A percentile compares a stretch with the other conserved stretches of the same genome.
phyloP scores from a whole-genome alignment of 2,329 filamentous ascomycete species.

The Teratosphaeriaceae sp. region DNA sequence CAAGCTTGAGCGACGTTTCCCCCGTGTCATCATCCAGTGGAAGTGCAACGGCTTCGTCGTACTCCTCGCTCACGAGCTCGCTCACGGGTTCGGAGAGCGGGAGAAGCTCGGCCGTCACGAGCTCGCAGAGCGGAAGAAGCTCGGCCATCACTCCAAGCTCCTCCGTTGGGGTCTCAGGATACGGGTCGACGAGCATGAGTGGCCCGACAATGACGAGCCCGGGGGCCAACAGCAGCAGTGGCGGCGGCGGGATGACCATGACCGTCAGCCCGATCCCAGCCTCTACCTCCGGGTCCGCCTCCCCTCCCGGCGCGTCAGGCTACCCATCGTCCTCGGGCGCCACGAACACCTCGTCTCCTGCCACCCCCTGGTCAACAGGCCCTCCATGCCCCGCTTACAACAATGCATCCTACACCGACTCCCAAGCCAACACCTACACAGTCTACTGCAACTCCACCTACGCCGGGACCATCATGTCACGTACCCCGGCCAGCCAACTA shows the following conservation, averaged over 20 bases:
- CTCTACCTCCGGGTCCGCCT: not conserved
- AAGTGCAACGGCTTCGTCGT: no score
- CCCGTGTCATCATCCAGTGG: not conserved
- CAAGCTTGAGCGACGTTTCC: not conserved
- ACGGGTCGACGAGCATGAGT: not conserved
- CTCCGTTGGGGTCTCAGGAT: not conserved
- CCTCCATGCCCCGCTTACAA: constrained; percentile 12
- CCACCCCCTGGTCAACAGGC: constrained; percentile 1
- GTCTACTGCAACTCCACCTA: constrained; percentile 10
- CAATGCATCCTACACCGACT: constrained; percentile 12
- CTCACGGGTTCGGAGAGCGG: not conserved
- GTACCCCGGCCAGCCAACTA: constrained; percentile 1
- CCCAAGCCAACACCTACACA: constrained; percentile 6
- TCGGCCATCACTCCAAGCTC: no score
- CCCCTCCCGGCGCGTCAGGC: no score
- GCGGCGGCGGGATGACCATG: not conserved
- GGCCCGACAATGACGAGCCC: not conserved
- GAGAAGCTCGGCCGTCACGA: no score
- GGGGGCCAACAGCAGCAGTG: not conserved
- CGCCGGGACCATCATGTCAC: constrained; percentile 7
- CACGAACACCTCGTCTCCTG: not conserved
- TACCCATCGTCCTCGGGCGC: no score
- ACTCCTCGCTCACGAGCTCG: not conserved
- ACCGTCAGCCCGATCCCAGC: constrained; percentile 1
- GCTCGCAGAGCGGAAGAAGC: no score